A percentile compares a stretch with the other conserved stretches of the same genome.
Evolutionary conservation across 169 alveolate genomes (phyloP).

Genomic region (Besnoitia besnoiti): DNA sequence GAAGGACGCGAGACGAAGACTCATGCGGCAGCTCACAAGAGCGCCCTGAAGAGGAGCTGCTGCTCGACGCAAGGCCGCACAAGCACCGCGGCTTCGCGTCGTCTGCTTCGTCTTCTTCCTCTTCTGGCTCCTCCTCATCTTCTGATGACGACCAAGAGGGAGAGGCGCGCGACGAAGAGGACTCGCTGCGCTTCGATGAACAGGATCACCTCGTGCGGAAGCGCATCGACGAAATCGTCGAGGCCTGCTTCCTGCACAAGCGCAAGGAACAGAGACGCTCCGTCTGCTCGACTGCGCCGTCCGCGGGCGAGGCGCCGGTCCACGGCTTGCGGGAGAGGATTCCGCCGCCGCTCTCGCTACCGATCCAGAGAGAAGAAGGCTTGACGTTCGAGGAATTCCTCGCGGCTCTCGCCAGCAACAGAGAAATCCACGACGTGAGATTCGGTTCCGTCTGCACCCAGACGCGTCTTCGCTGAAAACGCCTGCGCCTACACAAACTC

Average conservation of each 20-base stretch:
- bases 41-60: too few relatives aligned
- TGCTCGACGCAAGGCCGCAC: too few relatives aligned
- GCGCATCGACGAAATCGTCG: constrained; percentile 18
- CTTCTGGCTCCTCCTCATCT: not conserved
- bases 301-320: not conserved
- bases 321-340: not conserved
- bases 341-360: not conserved
- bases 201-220: not conserved
- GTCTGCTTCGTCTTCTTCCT: not conserved
- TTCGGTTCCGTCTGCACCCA: not conserved
- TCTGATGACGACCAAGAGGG: constrained; percentile 7
- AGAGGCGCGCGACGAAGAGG: not conserved
- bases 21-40: too few relatives aligned
- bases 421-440: constrained; percentile 12
- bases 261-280: not conserved
- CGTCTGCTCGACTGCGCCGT: not conserved
- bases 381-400: constrained; percentile 21
- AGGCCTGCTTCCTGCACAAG: not conserved
- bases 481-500: too few relatives aligned
- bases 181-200: not conserved
- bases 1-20: not conserved
- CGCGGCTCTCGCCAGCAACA: not conserved
- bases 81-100: too few relatives aligned
- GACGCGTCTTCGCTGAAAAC: too few relatives aligned
- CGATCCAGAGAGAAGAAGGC: not conserved